Conservation (phyloP, 306 rosid species). For the Heteromeles arbutifolia region DNA sequence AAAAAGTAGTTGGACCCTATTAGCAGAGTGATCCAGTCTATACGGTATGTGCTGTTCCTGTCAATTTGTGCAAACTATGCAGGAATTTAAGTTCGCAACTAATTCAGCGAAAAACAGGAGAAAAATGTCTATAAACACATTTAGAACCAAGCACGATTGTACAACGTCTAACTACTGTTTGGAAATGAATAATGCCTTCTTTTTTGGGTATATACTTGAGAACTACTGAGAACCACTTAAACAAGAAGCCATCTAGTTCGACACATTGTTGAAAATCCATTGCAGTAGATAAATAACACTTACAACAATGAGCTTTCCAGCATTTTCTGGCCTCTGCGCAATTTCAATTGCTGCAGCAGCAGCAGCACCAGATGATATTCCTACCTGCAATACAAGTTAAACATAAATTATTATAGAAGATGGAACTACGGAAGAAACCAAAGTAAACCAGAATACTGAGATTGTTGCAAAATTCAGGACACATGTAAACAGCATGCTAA, state of each 20-base stretch:
- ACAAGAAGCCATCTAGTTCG: neutral
- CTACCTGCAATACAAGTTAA: constrained; percentile 50
- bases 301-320: constrained; percentile 94
- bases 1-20: constrained; percentile 1
- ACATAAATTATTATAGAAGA: neutral
- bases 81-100: neutral
- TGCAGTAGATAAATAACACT: constrained; percentile 18
- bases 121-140: constrained; percentile 7
- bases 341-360: constrained; percentile 81
- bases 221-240: neutral
- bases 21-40: neutral
- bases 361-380: constrained; percentile 96
- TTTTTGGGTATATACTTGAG: neutral
- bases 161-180: neutral
- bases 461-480: neutral
- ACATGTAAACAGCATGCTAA: neutral
- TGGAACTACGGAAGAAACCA: neutral
- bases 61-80: neutral
- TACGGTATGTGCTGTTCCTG: neutral
- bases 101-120: neutral
- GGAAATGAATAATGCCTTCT: neutral
- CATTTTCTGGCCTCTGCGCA: constrained; percentile 77
- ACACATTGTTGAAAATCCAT: neutral
- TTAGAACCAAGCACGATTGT: constrained; percentile 43
- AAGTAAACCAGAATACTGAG: neutral